Evolutionary conservation across 2,329 filamentous ascomycete species (phyloP), one percentile per base, ranked within the genome.

Genomic region (Aspergillus hiratsukae): DNA sequence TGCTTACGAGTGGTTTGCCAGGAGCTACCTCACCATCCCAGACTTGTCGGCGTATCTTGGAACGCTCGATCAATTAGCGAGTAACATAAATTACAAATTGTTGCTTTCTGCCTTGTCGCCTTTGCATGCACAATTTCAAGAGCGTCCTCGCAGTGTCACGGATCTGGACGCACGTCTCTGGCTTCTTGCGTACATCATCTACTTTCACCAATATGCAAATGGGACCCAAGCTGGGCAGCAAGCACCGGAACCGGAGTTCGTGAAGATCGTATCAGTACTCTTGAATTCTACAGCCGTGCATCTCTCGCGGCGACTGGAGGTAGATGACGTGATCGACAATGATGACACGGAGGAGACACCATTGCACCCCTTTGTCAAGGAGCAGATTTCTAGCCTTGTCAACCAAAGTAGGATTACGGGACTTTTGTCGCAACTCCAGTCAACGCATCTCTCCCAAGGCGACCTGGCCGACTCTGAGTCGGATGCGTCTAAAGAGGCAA

Each of bases 371-470:
- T 88, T 91, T 66, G 73, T 95, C 11, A 81, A 81, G 49, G 77
- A 81, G 0, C 84, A 91, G 63, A 76, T 96, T 2, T 73, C 82
- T 17, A 88, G 87, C 9, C 76, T 96, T 7, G 84, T 95, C 31
- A 87, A 91, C 59, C 84, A 90, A 69, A 81, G 86, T 46, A 89
- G 88, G 41, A 89, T 96, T 53, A 84, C 87, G 0, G 81, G 80
- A 25, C 76, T 88, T 7, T 74, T 90, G 8, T 76, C 79, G 10
- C 75, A 76, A 45, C 75, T 68, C 57, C 68, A 71, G 35, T 63
- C 66, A 19, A 68, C 70, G 8, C 53, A 54, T 41, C 19, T 63
- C 7, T 63, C 64, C 17, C 63, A 64, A 43, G 62, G 62, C 28
- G 66, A 65, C 17, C 31, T 64, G 31, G 62, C 62, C 19, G 56